Evolutionary conservation across 108 stramenopile species (phyloP).

Genomic region (Chaetoceros muelleri): DNA sequence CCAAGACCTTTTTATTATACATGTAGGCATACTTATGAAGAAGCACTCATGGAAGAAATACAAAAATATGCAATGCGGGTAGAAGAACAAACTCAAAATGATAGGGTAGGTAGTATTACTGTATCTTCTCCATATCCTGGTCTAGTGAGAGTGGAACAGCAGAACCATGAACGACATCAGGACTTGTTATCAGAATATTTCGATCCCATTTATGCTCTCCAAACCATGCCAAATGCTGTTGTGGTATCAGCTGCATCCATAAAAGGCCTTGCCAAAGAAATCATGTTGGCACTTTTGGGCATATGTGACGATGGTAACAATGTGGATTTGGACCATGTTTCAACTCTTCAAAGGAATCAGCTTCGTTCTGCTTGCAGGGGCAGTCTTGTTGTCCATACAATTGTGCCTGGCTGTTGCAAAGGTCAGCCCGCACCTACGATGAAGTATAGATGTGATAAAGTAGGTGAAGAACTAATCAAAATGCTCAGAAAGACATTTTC

Average conservation of each 20-base stretch:
- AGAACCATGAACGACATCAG: not conserved
- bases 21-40: slow-evolving; percentile 44
- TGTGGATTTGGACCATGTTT: not conserved
- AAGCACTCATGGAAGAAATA: slow-evolving; percentile 34
- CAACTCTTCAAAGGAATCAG: not conserved
- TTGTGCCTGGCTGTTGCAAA: slow-evolving; percentile 43
- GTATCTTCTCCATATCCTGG: slow-evolving; percentile 37
- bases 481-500: slow-evolving; percentile 22
- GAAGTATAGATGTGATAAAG: slow-evolving; percentile 15
- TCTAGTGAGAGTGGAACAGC: slow-evolving; percentile 21
- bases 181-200: not conserved
- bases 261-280: slow-evolving; percentile 32
- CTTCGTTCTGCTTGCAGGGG: slow-evolving; percentile 22
- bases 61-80: slow-evolving; percentile 1
- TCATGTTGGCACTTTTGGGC: slow-evolving; percentile 12
- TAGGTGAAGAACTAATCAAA: slow-evolving; percentile 19
- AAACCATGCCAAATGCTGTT: slow-evolving; percentile 23
- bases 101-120: not conserved
- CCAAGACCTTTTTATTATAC: slow-evolving; percentile 35
- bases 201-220: slow-evolving; percentile 43
- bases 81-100: not conserved
- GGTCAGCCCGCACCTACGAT: slow-evolving; percentile 23
- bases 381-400: slow-evolving; percentile 28
- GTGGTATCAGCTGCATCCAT: slow-evolving; percentile 34
- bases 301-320: not conserved